A percentile compares a stretch with the other conserved stretches of the same genome.
Evolutionary conservation across 495 filamentous ascomycete species (phyloP).

Genomic region (Xylaria curta): DNA sequence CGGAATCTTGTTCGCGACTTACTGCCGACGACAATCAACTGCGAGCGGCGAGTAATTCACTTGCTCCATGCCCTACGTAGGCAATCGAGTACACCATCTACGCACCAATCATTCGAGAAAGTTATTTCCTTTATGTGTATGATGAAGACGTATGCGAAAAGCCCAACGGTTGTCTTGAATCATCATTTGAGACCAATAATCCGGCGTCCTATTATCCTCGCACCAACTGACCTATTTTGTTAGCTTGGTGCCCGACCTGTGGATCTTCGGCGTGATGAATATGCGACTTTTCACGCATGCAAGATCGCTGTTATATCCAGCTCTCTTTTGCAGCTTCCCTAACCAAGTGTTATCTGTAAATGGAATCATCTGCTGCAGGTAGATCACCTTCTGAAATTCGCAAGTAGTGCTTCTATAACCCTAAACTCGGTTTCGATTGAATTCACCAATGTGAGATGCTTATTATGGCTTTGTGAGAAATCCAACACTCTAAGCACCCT

Average conservation of each 20-base stretch:
- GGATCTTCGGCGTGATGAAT: constrained; percentile 9
- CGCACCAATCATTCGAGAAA: not conserved
- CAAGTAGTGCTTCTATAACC: constrained; percentile 1
- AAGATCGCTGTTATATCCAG: not conserved
- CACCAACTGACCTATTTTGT: constrained; percentile 6
- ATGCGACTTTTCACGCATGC: not conserved
- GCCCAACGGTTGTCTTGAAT: not conserved
- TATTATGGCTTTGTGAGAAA: not conserved
- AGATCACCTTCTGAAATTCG: not conserved
- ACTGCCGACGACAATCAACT: not conserved
- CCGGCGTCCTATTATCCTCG: constrained; percentile 3
- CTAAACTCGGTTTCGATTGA: not conserved
- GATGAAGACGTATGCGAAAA: not conserved
- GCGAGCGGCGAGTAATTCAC: not conserved
- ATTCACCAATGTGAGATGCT: not conserved
- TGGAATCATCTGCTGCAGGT: not conserved
- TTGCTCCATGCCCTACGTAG: not conserved
- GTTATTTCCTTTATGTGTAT: not conserved
- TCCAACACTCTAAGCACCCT: too few species aligned
- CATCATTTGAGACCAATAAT: not conserved
- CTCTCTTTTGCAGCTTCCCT: not conserved
- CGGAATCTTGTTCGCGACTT: not conserved
- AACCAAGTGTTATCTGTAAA: not conserved
- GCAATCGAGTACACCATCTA: not conserved
- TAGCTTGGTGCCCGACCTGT: not conserved